A percentile compares a stretch with the other conserved stretches of the same genome.
Evolutionary conservation across 225 moss, liverwort and hornwort species (phyloP).

Genomic region (Physcomitrellopsis africana): DNA sequence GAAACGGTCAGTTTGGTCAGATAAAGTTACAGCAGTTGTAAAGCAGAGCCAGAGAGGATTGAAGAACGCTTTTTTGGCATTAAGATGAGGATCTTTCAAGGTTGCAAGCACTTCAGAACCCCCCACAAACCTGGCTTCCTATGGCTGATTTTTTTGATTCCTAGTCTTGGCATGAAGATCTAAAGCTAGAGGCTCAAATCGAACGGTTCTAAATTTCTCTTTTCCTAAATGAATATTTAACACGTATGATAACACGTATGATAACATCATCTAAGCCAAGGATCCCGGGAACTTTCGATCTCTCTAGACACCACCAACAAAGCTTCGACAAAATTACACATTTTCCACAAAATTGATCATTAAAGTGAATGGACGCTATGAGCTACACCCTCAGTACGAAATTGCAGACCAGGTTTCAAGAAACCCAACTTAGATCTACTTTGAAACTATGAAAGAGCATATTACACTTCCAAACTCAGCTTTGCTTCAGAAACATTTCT

Average conservation of each 20-base stretch:
- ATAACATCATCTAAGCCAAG: background rate
- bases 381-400: background rate
- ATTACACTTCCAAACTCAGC: slow-evolving; percentile 26
- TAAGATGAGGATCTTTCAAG: too few species aligned
- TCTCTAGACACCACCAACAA: slow-evolving; percentile 2
- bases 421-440: slow-evolving; percentile 17
- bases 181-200: too few species aligned
- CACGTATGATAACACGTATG: background rate
- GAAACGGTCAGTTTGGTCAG: too few species aligned
- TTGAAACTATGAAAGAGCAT: background rate
- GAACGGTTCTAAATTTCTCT: too few species aligned
- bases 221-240: too few species aligned
- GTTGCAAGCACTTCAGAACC: too few species aligned
- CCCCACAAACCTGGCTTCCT: too few species aligned
- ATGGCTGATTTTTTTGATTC: too few species aligned
- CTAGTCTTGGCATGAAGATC: too few species aligned
- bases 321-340: background rate
- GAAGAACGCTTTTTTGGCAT: too few species aligned
- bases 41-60: too few species aligned
- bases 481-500: slow-evolving; percentile 65
- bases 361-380: background rate
- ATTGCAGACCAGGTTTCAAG: background rate
- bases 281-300: background rate
- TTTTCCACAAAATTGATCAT: background rate
- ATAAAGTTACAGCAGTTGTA: too few species aligned